Base-by-base conservation (phyloP, 805 yeast genomes). In the Maudiozyma saulgeensis region DNA sequence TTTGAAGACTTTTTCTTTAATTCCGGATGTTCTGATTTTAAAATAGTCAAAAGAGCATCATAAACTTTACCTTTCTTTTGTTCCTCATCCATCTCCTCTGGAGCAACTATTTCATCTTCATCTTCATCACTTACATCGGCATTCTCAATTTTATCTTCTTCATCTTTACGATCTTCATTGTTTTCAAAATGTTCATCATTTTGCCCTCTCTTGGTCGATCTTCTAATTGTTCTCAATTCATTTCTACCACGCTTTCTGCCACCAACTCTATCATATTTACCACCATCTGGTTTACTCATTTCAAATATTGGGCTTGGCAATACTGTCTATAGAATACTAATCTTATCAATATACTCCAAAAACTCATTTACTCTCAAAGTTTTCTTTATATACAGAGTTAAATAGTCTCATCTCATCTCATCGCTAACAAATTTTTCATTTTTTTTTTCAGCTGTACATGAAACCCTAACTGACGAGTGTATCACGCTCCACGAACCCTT, bases 21-120 rank as follows among this genome's bases (percentile, higher is more conserved):
- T 48, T 46, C 61, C 19, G 66, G 61, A 53, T 73, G 76, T 46
- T 77, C 81, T 9, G 77, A 64, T 41, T 71, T 74, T 52, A 84
- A 70, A 45, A 85, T 71, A 1, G 87, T 79, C 59, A 85, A 62
- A 45, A 85, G 68, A 1, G 91, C 90, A 55, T 77, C 75, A 63
- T 85, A 84, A 0, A 84, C 85, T 57, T 72, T 70, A 3, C 75
- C 72, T 32, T 66, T 59, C 55, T 49, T 46, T 46, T 56, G 64
- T 15, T 59, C 59, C 6, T 60, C 64, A 31, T 56, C 63, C 15
- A 39, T 46, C 45, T 56, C 64, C n/a, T 58, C 58, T 6, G 60
- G 64, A 28, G 55, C 63, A 16, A 7, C 28, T 7, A 11, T 23
- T 1, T 18, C 31, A 7, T 34, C 50, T n/a, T 44, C 52, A 5